Percentiles rank a stretch among this genome's conserved stretches.
phyloP scores from a whole-genome alignment of 805 yeast species.

The Lachancea sp. region DNA sequence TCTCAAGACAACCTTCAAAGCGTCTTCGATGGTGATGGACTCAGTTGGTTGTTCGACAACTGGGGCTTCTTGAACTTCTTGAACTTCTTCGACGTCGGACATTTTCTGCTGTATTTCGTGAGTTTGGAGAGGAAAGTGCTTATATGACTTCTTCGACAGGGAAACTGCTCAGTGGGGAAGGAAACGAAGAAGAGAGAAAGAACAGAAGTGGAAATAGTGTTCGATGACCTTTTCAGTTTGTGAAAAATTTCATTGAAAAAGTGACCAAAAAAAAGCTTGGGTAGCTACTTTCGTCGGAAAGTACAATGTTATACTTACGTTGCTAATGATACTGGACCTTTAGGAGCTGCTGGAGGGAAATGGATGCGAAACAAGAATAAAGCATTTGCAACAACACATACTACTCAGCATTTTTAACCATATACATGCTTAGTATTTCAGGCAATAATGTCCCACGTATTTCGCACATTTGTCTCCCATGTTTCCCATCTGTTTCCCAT shows the following conservation, averaged over 20 bases:
- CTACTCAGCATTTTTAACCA: too few species aligned
- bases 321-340: too few species aligned
- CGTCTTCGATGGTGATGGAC: conserved; percentile 94
- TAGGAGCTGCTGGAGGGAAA: too few species aligned
- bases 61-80: conserved; percentile 76
- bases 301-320: too few species aligned
- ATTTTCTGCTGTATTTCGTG: conserved; percentile 28
- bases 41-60: conserved; percentile 78
- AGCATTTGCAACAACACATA: too few species aligned
- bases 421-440: too few species aligned
- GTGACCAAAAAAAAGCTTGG: conserved; percentile 4
- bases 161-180: conserved; percentile 51
- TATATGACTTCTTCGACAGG: conserved; percentile 70
- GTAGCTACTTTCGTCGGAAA: neutral
- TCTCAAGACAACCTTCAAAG: conserved; percentile 96
- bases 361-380: too few species aligned
- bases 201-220: neutral
- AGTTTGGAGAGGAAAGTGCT: conserved; percentile 6
- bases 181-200: conserved; percentile 2
- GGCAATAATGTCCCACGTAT: too few species aligned
- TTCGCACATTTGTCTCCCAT: neutral
- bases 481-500: conserved; percentile 1
- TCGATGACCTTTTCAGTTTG: neutral
- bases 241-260: neutral
- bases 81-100: conserved; percentile 94